Evolutionary conservation across 1,284 basidiomycete genomes (phyloP).

Genomic region (Ustilago esculenta): DNA sequence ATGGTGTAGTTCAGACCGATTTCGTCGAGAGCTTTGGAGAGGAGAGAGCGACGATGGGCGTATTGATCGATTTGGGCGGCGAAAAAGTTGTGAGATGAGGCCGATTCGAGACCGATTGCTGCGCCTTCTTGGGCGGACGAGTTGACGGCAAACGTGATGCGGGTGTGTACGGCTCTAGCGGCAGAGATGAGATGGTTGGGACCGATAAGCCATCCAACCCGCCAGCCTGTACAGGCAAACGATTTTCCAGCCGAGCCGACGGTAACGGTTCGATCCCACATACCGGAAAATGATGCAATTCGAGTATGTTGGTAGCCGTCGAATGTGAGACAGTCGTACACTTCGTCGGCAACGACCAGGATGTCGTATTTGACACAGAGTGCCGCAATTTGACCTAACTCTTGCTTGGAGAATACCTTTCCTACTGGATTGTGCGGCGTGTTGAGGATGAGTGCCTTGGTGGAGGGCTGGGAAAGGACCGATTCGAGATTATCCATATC

Average conservation of each 20-base stretch:
- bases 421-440: constrained; percentile 79
- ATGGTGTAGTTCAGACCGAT: constrained; percentile 80
- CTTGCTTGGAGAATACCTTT: constrained; percentile 87
- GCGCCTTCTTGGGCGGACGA: constrained; percentile 79
- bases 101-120: constrained; percentile 74
- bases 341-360: constrained; percentile 91
- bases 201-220: constrained; percentile 94
- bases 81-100: constrained; percentile 79
- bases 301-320: constrained; percentile 87
- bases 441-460: constrained; percentile 73
- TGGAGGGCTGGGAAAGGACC: constrained; percentile 79
- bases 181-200: constrained; percentile 84
- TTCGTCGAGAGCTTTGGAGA: constrained; percentile 81
- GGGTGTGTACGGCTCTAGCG: constrained; percentile 86
- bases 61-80: constrained; percentile 82
- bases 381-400: constrained; percentile 83
- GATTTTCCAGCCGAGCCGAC: constrained; percentile 81
- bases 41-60: constrained; percentile 77
- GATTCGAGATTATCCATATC: constrained; percentile 74
- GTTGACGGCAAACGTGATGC: constrained; percentile 94
- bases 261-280: constrained; percentile 94
- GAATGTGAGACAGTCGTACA: constrained; percentile 91
- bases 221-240: constrained; percentile 98
- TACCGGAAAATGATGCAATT: constrained; percentile 79
- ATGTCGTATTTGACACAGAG: constrained; percentile 92